Evolutionary conservation across 495 filamentous ascomycete species (phyloP).

Genomic region (Aspergillus nidulans): DNA sequence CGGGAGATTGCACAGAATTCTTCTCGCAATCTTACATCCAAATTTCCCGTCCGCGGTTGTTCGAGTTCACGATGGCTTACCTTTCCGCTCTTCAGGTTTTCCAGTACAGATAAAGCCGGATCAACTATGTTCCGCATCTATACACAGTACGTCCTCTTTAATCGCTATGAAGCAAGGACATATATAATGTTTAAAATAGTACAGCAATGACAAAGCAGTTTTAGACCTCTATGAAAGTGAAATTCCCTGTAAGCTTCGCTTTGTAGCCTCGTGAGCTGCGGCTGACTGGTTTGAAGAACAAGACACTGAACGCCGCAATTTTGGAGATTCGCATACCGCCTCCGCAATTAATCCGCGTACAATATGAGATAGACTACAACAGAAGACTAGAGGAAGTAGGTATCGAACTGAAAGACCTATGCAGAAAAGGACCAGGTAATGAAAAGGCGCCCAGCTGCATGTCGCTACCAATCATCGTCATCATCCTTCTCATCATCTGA

Average conservation of each 20-base stretch:
- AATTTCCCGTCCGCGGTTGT: neutral
- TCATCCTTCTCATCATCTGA: slow-evolving; percentile 75
- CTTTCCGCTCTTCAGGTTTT: slow-evolving; percentile 7
- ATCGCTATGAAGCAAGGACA: neutral
- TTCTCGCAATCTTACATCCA: neutral
- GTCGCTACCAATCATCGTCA: slow-evolving; percentile 65
- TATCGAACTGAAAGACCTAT: slow-evolving; percentile 17
- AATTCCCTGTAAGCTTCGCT: neutral
- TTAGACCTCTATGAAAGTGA: neutral
- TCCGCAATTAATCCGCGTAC: slow-evolving; percentile 12
- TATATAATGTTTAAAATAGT: neutral
- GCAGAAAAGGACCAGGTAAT: slow-evolving; percentile 8
- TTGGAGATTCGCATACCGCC: slow-evolving; percentile 5
- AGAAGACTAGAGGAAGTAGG: slow-evolving; percentile 11
- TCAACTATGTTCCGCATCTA: slow-evolving; percentile 15
- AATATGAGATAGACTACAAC: neutral
- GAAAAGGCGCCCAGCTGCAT: slow-evolving; percentile 12
- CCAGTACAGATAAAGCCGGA: slow-evolving; percentile 10
- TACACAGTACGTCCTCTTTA: neutral
- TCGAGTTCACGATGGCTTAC: neutral
- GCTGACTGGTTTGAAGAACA: neutral
- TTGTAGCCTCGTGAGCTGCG: neutral
- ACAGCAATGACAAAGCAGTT: neutral
- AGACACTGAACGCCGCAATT: slow-evolving; percentile 3
- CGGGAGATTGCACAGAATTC: neutral